A percentile compares a stretch with the other conserved stretches of the same genome.
These are phyloP conservation scores for Diospyros lotus DNA, from an alignment of 148 eudicot species.

Conservation along the genomic window DNA sequence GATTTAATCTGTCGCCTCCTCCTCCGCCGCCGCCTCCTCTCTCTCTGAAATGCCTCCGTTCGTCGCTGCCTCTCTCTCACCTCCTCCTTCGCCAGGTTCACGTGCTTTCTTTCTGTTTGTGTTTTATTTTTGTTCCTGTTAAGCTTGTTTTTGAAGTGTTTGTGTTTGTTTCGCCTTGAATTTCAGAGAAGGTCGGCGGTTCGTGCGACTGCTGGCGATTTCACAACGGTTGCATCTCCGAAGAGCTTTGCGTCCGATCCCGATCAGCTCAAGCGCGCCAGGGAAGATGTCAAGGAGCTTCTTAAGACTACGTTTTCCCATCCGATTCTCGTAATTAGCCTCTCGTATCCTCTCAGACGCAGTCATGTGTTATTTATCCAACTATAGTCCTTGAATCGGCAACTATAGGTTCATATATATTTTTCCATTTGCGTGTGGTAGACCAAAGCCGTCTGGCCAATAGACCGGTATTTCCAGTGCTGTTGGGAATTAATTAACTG, in stretches of 20 bases:
- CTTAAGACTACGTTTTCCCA: not conserved
- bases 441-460: not conserved
- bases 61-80: not conserved
- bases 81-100: not conserved
- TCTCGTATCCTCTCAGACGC: not conserved
- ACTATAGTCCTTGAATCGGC: not conserved
- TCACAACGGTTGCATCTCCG: not conserved
- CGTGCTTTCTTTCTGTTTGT: not conserved
- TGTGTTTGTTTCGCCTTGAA: not conserved
- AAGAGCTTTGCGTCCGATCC: not conserved
- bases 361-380: not conserved
- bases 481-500: not conserved
- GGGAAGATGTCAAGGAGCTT: slow-evolving; percentile 1
- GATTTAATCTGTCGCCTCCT: too few species aligned
- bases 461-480: not conserved
- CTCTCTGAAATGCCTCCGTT: slow-evolving; percentile 3
- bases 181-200: not conserved
- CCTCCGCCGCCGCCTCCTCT: not conserved
- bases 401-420: not conserved
- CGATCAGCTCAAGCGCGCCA: not conserved
- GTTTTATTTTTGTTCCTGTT: not conserved
- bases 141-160: not conserved
- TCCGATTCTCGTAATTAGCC: slow-evolving; percentile 12
- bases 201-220: not conserved
- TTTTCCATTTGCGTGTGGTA: not conserved